Base-by-base conservation (phyloP, 306 rosid species). In the Vachellia pachyceras region DNA sequence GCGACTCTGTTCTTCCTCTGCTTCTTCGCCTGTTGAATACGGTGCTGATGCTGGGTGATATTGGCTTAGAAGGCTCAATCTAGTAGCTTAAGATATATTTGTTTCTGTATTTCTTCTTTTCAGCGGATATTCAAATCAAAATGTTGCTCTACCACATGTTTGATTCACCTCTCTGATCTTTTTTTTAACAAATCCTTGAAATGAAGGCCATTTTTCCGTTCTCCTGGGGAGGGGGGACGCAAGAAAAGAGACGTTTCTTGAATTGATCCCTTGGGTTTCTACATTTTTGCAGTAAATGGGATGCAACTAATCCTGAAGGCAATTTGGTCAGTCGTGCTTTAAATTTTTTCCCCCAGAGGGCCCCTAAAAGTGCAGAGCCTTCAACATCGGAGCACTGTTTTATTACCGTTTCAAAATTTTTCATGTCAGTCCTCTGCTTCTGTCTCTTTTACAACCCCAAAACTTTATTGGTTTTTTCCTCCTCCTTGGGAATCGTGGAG, bases 31-130 rank as follows among this genome's bases (percentile, higher is more conserved):
- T 84, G 75, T 49, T 88, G 84, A 83, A 81, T 83, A 37, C 73
- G 86, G 69, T 80, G 72, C 22, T 79, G 77, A 45, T 80, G 82
- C 50, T 80, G 86, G 91, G n/a, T 90, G 94, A 86, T 90, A 88
- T 88, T 90, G 94, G 94, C 94, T 82, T n/a, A 76, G 84, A 87
- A 73, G 94, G 94, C 94, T 90, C 94, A 90, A 90, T 90, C 94
- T 82, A 72, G 79, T 81, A 77, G 58, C 63, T 72, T 78, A 25
- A n/a, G 42, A 70, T 41, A 79, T 70, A 75, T 12, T 25, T 25
- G 63, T 79, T 58, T 47, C 65, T 74, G 22, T 63, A 39, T 68
- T n/a, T n/a, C n/a, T n/a, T n/a, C n/a, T n/a, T n/a, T n/a, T 57
- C 22, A 11, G 79, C 78, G 84, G 80, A 67, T 64, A 82, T 82